Conservation (phyloP, 345 rosid genomes). For the Citrus trifoliata region DNA sequence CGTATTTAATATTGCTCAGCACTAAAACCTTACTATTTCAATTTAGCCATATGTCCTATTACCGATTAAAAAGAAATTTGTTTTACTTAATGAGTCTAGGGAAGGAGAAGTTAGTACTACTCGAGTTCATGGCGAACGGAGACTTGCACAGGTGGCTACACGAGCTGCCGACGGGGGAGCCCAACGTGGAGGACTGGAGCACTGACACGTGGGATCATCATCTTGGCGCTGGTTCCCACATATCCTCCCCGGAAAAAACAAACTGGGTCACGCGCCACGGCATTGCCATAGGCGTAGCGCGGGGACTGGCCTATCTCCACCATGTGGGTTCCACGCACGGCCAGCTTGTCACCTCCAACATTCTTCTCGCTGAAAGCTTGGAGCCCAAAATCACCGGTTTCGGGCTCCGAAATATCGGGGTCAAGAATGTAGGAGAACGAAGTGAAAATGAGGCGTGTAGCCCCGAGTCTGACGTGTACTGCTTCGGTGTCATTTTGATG, state of each 20-base stretch:
- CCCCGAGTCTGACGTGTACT: conserved; percentile 55
- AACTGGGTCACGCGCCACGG: conserved; percentile 83
- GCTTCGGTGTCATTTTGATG: conserved; percentile 67
- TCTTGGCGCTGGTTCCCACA: conserved; percentile 17
- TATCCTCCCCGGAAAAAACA: conserved; percentile 48
- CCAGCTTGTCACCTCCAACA: conserved; percentile 71
- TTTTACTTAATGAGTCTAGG: conserved; percentile 28
- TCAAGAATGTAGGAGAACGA: not conserved
- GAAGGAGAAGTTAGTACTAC: conserved; percentile 72
- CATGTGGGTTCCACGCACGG: conserved; percentile 82
- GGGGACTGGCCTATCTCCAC: conserved; percentile 92
- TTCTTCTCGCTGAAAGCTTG: conserved; percentile 66
- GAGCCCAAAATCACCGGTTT: conserved; percentile 81
- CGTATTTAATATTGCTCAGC: too few species aligned
- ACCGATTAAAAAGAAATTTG: too few species aligned
- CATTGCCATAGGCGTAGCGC: conserved; percentile 80
- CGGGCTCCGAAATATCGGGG: conserved; percentile 44
- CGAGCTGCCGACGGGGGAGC: conserved; percentile 79
- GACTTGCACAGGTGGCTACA: conserved; percentile 90
- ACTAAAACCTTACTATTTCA: too few species aligned
- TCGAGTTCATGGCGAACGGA: conserved; percentile 86
- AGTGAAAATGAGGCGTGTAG: not conserved
- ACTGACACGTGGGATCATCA: conserved; percentile 87
- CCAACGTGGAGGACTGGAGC: conserved; percentile 95
- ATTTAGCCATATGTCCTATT: too few species aligned